These are phyloP conservation scores for Chlamydomonas incerta DNA, from an alignment of 139 green algal species.

Conservation along the genomic window DNA sequence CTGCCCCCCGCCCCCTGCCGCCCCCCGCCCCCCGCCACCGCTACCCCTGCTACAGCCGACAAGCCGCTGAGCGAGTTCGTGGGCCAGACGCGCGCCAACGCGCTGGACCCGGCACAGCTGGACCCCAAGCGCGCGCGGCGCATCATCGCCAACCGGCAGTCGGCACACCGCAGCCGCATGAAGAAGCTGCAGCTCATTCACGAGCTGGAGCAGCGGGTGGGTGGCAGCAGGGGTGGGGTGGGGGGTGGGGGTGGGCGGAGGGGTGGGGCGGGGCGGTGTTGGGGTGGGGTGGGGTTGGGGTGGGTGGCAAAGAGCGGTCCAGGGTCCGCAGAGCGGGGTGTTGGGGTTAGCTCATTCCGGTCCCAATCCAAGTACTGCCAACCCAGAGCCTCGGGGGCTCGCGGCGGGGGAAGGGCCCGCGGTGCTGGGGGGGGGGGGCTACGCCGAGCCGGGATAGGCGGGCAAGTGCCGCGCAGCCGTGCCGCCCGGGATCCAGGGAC, in stretches of 20 bases:
- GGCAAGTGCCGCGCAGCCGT: no score
- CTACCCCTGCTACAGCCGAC: background rate
- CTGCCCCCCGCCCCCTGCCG: no score
- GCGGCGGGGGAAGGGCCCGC: no score
- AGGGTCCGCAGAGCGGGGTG: no score
- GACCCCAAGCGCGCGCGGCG: slow-evolving; percentile 61
- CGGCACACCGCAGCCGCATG: slow-evolving; percentile 60
- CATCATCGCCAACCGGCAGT: slow-evolving; percentile 70
- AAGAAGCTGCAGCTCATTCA: slow-evolving; percentile 60
- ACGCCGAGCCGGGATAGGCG: no score
- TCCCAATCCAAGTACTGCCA: no score
- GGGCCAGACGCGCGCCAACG: slow-evolving; percentile 61
- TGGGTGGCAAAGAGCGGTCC: no score
- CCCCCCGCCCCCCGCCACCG: background rate
- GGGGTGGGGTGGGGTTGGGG: background rate
- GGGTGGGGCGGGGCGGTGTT: background rate
- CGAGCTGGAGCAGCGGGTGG: slow-evolving; percentile 38
- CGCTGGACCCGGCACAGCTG: slow-evolving; percentile 54
- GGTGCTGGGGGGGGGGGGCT: no score
- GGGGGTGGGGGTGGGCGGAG: background rate
- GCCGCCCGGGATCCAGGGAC: no score
- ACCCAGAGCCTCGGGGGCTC: no score
- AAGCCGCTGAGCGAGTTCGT: slow-evolving; percentile 40
- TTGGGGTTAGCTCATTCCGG: no score
- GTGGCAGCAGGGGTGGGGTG: no score